A percentile compares a stretch with the other conserved stretches of the same genome.
Conservation (phyloP, 441 rosid genomes). For the Populus tomentosa region DNA sequence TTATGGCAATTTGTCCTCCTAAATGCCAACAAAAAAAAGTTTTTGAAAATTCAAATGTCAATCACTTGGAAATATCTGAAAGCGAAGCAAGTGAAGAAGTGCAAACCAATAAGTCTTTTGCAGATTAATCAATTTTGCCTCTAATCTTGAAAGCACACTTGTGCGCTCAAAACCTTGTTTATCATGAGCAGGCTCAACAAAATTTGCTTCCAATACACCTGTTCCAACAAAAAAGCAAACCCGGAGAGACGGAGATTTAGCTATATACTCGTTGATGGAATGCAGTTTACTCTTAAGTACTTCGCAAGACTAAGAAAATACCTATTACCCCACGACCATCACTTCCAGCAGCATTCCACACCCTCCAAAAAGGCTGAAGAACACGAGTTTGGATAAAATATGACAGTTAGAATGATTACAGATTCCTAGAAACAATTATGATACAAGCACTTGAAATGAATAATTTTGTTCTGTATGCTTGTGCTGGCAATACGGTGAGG, state of each 20-base stretch:
- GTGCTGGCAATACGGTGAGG: background rate
- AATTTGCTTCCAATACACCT: slow-evolving; percentile 79
- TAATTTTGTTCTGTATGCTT: background rate
- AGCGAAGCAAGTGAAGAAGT: background rate
- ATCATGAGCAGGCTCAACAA: slow-evolving; percentile 23
- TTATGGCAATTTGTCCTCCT: slow-evolving; percentile 52
- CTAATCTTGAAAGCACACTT: slow-evolving; percentile 51
- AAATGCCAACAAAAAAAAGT: background rate
- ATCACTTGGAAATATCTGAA: background rate
- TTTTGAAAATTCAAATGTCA: background rate
- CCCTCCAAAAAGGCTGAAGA: slow-evolving; percentile 83
- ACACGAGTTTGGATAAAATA: background rate
- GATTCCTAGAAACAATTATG: background rate
- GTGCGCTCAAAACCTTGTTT: slow-evolving; percentile 26
- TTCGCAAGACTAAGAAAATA: slow-evolving; percentile 7
- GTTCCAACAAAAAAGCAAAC: background rate
- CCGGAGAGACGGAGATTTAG: background rate
- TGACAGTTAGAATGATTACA: background rate
- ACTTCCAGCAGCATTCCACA: slow-evolving; percentile 82
- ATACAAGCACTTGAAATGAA: background rate
- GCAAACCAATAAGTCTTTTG: slow-evolving; percentile 64
- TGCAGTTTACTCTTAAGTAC: background rate
- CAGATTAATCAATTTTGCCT: slow-evolving; percentile 36
- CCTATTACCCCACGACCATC: slow-evolving; percentile 85
- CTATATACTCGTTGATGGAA: background rate